phyloP scores from a whole-genome alignment of 768 basidiomycete species.

The Kwoniella dendrophila region DNA sequence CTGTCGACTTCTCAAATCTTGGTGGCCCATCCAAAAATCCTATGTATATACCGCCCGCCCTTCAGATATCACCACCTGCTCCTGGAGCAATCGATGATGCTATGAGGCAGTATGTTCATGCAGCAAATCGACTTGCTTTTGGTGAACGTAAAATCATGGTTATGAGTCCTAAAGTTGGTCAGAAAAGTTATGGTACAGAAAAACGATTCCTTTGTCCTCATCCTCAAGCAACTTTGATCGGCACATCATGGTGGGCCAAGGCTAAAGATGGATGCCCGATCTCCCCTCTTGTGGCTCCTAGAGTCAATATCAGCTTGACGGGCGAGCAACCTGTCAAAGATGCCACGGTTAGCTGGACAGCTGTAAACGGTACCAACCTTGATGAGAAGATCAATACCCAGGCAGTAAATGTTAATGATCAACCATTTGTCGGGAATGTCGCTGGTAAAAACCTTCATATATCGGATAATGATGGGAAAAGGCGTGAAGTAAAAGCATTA shows the following conservation, averaged over 20 bases:
- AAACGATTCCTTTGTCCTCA: constrained; percentile 94
- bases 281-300: constrained; percentile 62
- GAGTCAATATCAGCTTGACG: constrained; percentile 86
- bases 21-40: constrained; percentile 12
- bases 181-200: constrained; percentile 95
- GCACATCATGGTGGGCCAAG: constrained; percentile 91
- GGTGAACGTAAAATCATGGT: constrained; percentile 94
- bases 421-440: constrained; percentile 87
- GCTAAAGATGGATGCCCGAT: constrained; percentile 64
- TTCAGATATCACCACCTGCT: constrained; percentile 10
- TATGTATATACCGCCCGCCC: not conserved
- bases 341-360: constrained; percentile 83
- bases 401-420: constrained; percentile 55
- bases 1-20: constrained; percentile 5
- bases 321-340: constrained; percentile 85
- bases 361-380: constrained; percentile 78
- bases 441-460: constrained; percentile 95
- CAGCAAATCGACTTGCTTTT: constrained; percentile 80
- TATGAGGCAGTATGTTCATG: constrained; percentile 69
- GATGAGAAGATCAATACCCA: constrained; percentile 58
- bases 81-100: constrained; percentile 15
- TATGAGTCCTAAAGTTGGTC: constrained; percentile 96
- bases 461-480: constrained; percentile 90
- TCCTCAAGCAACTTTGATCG: constrained; percentile 90
- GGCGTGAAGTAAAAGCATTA: constrained; percentile 90